phyloP scores from a whole-genome alignment of 345 rosid species.

The Tarenaya hassleriana region DNA sequence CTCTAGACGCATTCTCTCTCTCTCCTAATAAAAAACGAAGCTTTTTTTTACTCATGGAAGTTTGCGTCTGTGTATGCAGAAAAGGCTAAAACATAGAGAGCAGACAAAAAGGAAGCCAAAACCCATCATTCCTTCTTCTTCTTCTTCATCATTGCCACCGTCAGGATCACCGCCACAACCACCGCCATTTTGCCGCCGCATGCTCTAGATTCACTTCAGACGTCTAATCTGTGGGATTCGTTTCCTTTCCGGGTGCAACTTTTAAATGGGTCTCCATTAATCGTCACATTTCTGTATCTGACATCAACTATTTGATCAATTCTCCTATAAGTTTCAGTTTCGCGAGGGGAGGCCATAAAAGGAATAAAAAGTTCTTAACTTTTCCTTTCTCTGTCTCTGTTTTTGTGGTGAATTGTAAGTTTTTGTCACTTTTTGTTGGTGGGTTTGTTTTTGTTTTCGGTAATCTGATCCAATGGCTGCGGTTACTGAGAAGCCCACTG shows the following conservation, averaged over 20 bases:
- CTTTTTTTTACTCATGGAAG: constrained; percentile 1
- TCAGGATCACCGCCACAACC: constrained; percentile 22
- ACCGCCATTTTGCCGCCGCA: constrained; percentile 8
- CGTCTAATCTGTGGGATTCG: constrained; percentile 4
- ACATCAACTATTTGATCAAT: background rate
- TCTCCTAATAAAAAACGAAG: too few species aligned
- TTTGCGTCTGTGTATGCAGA: constrained; percentile 16
- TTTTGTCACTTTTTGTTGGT: background rate
- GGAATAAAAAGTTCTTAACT: background rate
- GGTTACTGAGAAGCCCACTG: constrained; percentile 48
- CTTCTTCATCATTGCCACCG: constrained; percentile 23
- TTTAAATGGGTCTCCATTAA: constrained; percentile 18
- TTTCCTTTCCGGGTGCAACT: too few species aligned
- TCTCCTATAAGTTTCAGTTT: constrained; percentile 4
- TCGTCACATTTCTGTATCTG: constrained; percentile 20
- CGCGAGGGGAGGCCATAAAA: background rate
- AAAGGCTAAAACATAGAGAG: constrained; percentile 30
- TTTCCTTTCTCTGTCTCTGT: too few species aligned
- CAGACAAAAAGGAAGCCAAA: constrained; percentile 31
- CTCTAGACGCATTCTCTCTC: too few species aligned
- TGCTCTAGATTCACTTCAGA: background rate
- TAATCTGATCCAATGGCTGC: constrained; percentile 53
- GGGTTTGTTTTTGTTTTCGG: constrained; percentile 8
- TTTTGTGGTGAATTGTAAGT: background rate
- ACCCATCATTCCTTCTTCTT: constrained; percentile 18